phyloP scores from a whole-genome alignment of 202 grass and related monocot genomes.

The Cymbopogon flexuosus region DNA sequence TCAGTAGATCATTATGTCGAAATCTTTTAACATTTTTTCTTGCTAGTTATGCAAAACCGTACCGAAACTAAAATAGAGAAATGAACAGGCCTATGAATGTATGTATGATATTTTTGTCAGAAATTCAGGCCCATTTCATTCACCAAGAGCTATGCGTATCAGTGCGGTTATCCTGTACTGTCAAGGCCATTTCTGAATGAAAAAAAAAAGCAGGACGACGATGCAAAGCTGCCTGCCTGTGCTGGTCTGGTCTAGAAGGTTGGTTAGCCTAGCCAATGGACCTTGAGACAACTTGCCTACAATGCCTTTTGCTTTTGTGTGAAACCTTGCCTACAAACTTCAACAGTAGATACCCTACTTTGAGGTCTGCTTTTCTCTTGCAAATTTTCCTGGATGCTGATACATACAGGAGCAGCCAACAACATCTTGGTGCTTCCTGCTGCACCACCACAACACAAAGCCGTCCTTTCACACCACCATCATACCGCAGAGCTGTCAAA shows the following conservation, averaged over 20 bases:
- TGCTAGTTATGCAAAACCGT: background rate
- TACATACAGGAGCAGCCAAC: constrained; percentile 25
- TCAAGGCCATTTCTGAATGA: background rate
- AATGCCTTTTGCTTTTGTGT: background rate
- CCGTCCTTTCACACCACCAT: constrained; percentile 48
- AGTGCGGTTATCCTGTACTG: background rate
- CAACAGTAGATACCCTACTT: constrained; percentile 25
- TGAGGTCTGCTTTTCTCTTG: background rate
- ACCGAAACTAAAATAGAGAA: background rate
- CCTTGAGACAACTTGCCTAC: background rate
- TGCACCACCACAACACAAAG: constrained; percentile 42
- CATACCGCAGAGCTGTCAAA: constrained; percentile 48
- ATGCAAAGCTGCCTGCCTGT: constrained; percentile 3
- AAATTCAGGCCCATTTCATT: background rate
- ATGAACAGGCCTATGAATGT: background rate
- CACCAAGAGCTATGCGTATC: background rate
- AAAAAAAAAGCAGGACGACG: background rate
- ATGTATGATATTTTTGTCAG: background rate
- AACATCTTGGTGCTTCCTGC: constrained; percentile 49
- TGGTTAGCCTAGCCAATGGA: background rate
- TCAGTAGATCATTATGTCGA: background rate
- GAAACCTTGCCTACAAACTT: constrained; percentile 14
- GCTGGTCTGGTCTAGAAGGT: constrained; percentile 24
- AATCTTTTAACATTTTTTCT: background rate
- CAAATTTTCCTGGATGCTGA: constrained; percentile 27